Evolutionary conservation across 2,329 filamentous ascomycete genomes (phyloP).

Genomic region (Plectosphaerella cucumerina): DNA sequence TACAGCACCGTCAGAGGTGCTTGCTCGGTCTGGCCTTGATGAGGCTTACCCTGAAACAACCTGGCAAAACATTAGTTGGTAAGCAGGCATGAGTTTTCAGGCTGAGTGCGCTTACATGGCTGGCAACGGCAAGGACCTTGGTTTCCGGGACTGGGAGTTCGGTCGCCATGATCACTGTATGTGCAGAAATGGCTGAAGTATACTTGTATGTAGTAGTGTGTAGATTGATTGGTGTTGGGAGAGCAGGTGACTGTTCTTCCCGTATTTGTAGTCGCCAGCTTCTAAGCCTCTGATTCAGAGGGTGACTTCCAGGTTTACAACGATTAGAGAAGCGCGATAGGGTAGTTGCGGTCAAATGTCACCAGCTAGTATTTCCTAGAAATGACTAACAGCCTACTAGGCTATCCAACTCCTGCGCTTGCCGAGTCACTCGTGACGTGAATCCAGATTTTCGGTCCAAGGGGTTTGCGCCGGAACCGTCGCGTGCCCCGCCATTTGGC

Average conservation of each 20-base stretch:
- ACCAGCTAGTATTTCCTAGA: too few species aligned
- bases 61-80: conserved; percentile 16
- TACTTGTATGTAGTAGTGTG: too few species aligned
- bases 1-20: neutral
- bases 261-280: too few species aligned
- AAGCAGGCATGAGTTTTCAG: neutral
- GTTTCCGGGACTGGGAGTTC: conserved; percentile 50
- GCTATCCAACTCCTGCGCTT: neutral
- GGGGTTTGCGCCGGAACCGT: too few species aligned
- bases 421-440: neutral
- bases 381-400: neutral
- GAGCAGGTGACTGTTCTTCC: too few species aligned
- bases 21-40: neutral
- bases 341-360: too few species aligned
- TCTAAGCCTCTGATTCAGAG: too few species aligned
- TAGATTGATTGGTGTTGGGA: too few species aligned
- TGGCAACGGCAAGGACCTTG: conserved; percentile 80
- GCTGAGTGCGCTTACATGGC: conserved; percentile 70
- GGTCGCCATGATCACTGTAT: conserved; percentile 24
- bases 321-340: too few species aligned
- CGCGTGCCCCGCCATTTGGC: neutral
- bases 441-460: too few species aligned
- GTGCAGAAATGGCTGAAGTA: too few species aligned
- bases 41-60: conserved; percentile 38
- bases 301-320: too few species aligned